Conservation (phyloP, 2,329 filamentous ascomycete species). For the Colletotrichum sp. region DNA sequence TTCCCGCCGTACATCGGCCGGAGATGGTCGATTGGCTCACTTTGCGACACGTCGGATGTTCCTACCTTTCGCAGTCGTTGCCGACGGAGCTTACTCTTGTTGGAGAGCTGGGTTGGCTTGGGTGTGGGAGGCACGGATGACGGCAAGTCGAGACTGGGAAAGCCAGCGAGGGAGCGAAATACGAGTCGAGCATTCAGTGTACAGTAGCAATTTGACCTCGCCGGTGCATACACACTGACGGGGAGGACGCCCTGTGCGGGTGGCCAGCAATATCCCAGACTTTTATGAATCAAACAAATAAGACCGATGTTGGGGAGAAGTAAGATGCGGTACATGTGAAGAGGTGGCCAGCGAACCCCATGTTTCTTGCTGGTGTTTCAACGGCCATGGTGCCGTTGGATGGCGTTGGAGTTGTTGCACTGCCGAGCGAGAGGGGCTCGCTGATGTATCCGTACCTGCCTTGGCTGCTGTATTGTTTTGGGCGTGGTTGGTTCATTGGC, state of each 20-base stretch:
- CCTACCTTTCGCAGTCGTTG: not conserved
- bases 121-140: not conserved
- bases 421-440: not conserved
- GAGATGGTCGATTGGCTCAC: not conserved
- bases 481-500: not conserved
- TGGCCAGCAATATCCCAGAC: conserved; percentile 2
- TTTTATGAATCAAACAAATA: not conserved
- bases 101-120: not conserved
- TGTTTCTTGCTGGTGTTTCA: conserved; percentile 6
- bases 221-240: not conserved
- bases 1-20: not conserved
- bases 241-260: not conserved
- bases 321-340: not conserved
- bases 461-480: not conserved
- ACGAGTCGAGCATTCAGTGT: not conserved
- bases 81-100: not conserved
- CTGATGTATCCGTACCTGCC: not conserved
- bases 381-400: not conserved
- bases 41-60: not conserved
- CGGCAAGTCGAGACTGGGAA: not conserved
- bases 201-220: not conserved
- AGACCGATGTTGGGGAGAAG: not conserved
- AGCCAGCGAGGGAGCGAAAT: not conserved
- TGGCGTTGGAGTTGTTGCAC: not conserved
- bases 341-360: not conserved